These are phyloP conservation scores for Coccomyxa sp. DNA, from an alignment of 139 green algal genomes.

Conservation along the genomic window DNA sequence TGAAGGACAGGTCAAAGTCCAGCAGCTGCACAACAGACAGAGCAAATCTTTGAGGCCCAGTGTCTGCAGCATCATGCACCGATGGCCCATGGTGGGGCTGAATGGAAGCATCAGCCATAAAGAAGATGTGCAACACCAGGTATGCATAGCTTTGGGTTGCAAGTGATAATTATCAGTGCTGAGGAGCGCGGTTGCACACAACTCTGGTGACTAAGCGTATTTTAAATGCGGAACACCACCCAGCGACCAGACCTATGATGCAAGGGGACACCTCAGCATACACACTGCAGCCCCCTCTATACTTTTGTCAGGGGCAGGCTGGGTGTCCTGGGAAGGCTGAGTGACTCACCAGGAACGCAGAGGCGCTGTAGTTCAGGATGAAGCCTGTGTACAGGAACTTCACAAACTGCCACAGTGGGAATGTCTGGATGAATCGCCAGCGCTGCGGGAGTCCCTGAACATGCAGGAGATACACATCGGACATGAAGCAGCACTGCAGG, in stretches of 20 bases:
- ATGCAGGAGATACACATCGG: no score
- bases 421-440: not conserved
- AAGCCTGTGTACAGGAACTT: slow-evolving; percentile 37
- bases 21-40: slow-evolving; percentile 34
- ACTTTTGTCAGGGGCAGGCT: no score
- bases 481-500: no score
- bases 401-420: slow-evolving; percentile 15
- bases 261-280: no score
- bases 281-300: no score
- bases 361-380: slow-evolving; percentile 42
- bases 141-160: not conserved
- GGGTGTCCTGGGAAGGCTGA: not conserved
- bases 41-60: no score
- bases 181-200: not conserved
- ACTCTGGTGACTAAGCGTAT: not conserved
- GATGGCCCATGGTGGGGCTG: no score
- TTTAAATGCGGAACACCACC: no score
- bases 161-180: not conserved
- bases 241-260: no score
- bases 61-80: no score
- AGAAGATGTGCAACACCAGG: not conserved
- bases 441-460: slow-evolving; percentile 15
- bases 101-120: not conserved
- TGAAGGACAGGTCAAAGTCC: slow-evolving; percentile 14
- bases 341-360: slow-evolving; percentile 38